Base-by-base conservation (phyloP, 768 basidiomycete species). In the Leucogyrophana mollusca region DNA sequence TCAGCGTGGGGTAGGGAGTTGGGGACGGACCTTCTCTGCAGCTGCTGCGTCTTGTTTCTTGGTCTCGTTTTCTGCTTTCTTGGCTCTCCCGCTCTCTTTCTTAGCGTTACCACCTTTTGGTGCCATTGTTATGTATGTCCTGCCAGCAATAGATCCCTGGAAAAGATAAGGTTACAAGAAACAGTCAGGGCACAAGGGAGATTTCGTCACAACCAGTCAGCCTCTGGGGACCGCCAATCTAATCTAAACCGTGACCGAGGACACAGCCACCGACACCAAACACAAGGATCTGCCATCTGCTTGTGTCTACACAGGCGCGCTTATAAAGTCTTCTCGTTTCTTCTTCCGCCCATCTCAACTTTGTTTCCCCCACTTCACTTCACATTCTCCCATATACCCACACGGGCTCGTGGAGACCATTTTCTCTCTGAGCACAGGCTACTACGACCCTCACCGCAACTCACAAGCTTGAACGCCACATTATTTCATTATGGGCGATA, bases 21-120 rank as follows among this genome's bases (percentile, higher is more conserved):
- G 21, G n/a, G 32, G 44, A 57, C 62, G 39, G 40, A 83, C 90
- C 70, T 78, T 83, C 10, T 82, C 87, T 7, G 73, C 74, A 9
- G 72, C 74, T 0, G 74, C 82, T 4, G 72, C 74, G 5, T 77
- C 80, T 51, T 79, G 76, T 67, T 93, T 94, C 74, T 86, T 90
- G 8, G 79, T 73, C 61, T 91, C 90, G 61, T 92, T 94, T 60
- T 94, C 89, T 20, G 90, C 90, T 65, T 96, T 96, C 70, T 91
- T 94, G 1, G 93, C 87, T 44, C 88, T 69, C 4, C 94, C 93
- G 34, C 81, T 69, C 66, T 95, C 94, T 65, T 95, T 95, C 83
- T 95, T 96, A 47, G 90, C 74, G 73, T 93, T 95, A 56, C 77
- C 82, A 51, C 85, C 88, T 66, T 90, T 91, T 1, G 94, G 93